Conservation (phyloP, 192 early-diverging fungal genomes). For the Linnemannia schmuckeri region DNA sequence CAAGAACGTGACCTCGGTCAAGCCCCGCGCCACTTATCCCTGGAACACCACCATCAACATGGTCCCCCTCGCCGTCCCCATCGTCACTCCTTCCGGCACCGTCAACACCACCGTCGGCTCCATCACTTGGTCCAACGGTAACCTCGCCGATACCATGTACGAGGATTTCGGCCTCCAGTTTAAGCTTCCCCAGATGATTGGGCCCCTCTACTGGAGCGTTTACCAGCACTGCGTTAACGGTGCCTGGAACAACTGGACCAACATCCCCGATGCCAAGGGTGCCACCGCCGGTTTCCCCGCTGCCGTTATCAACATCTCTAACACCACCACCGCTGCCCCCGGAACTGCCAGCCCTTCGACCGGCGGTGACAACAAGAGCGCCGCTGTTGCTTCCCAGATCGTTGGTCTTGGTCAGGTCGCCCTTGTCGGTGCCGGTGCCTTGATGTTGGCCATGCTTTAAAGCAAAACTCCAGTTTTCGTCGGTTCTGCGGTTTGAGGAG, state of each 20-base stretch:
- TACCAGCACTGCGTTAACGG: slow-evolving; percentile 52
- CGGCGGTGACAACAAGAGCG: neutral
- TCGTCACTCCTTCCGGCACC: slow-evolving; percentile 39
- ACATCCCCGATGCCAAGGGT: slow-evolving; percentile 40
- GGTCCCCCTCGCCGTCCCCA: slow-evolving; percentile 41
- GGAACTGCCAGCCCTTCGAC: neutral
- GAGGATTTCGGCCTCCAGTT: slow-evolving; percentile 56
- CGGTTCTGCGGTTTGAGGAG: neutral
- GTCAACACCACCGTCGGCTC: slow-evolving; percentile 52
- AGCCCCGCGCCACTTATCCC: slow-evolving; percentile 32
- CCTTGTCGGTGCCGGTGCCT: slow-evolving; percentile 26
- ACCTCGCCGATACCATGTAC: slow-evolving; percentile 34
- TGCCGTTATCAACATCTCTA: slow-evolving; percentile 31
- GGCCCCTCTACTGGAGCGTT: slow-evolving; percentile 48
- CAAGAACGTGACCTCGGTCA: slow-evolving; percentile 51
- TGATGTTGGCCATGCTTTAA: slow-evolving; percentile 42
- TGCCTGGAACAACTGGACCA: slow-evolving; percentile 55
- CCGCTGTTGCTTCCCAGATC: slow-evolving; percentile 22
- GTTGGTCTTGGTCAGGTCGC: slow-evolving; percentile 12
- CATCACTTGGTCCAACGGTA: slow-evolving; percentile 38
- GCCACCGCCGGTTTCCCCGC: slow-evolving; percentile 40
- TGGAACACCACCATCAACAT: slow-evolving; percentile 51
- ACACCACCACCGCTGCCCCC: slow-evolving; percentile 6
- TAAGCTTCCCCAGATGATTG: slow-evolving; percentile 37
- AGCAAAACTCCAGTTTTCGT: neutral